Conservation (phyloP, 805 yeast species). For the Myxozyma nipponensis region DNA sequence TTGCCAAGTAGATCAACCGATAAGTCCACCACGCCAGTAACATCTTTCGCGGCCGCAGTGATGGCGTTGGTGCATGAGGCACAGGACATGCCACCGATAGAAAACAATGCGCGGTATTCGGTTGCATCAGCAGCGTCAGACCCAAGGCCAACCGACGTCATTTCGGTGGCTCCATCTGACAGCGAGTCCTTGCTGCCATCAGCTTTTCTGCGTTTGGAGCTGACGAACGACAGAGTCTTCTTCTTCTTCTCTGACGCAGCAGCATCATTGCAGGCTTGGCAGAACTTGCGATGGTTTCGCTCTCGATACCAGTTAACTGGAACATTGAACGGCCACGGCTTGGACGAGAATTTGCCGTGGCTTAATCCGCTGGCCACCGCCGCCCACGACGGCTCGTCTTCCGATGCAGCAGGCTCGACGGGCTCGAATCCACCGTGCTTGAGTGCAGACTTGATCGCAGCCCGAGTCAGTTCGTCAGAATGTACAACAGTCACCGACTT, state of each 20-base stretch:
- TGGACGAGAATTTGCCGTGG: slow-evolving; percentile 10
- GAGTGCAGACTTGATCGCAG: slow-evolving; percentile 23
- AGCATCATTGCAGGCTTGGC: slow-evolving; percentile 23
- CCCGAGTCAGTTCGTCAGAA: slow-evolving; percentile 19
- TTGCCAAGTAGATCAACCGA: slow-evolving; percentile 53
- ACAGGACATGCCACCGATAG: slow-evolving; percentile 67
- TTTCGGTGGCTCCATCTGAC: too few relatives aligned
- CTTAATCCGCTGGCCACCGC: not conserved
- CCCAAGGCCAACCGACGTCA: not conserved
- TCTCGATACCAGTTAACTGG: slow-evolving; percentile 21
- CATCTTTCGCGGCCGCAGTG: slow-evolving; percentile 40
- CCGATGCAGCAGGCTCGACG: slow-evolving; percentile 16
- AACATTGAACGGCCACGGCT: slow-evolving; percentile 23
- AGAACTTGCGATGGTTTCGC: slow-evolving; percentile 23
- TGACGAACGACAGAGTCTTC: slow-evolving; percentile 4
- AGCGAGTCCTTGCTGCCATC: not conserved
- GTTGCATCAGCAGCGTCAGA: slow-evolving; percentile 33
- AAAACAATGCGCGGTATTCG: slow-evolving; percentile 49
- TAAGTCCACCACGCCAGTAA: slow-evolving; percentile 39
- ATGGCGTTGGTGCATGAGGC: slow-evolving; percentile 56
- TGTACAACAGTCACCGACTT: slow-evolving; percentile 27
- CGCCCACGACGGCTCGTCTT: not conserved
- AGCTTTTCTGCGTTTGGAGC: not conserved
- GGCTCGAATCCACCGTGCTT: slow-evolving; percentile 30
- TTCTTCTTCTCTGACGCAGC: not conserved